phyloP scores from a whole-genome alignment of 805 yeast genomes.

The Candida coleopterorum region DNA sequence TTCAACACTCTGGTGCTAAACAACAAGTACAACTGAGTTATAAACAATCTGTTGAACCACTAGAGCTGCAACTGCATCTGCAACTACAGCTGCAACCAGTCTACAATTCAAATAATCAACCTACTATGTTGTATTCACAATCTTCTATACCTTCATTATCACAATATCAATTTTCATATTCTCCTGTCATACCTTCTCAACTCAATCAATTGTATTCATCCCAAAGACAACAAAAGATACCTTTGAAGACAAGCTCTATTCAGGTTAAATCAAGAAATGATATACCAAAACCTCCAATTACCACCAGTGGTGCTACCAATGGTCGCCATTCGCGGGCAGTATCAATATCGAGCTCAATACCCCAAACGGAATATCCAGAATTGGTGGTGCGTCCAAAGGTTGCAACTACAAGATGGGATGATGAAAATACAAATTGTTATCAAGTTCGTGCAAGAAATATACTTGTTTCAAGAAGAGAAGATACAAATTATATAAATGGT shows the following conservation, averaged over 20 bases:
- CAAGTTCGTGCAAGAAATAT: slow-evolving; percentile 31
- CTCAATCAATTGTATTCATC: slow-evolving; percentile 3
- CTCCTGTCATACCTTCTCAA: slow-evolving; percentile 1
- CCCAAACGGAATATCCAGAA: slow-evolving; percentile 13
- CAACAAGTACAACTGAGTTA: not conserved
- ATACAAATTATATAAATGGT: slow-evolving; percentile 31
- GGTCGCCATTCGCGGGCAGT: slow-evolving; percentile 14
- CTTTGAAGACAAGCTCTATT: not conserved
- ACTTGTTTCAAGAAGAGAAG: slow-evolving; percentile 33
- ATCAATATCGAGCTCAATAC: slow-evolving; percentile 10
- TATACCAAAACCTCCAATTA: not conserved
- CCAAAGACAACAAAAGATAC: slow-evolving; percentile 3
- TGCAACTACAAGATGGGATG: slow-evolving; percentile 35
- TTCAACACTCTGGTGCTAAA: not conserved
- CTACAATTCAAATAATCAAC: not conserved
- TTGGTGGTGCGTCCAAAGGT: slow-evolving; percentile 25
- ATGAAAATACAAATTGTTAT: slow-evolving; percentile 32
- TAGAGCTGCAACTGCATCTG: slow-evolving; percentile 2
- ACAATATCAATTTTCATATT: slow-evolving; percentile 7
- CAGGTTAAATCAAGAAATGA: not conserved
- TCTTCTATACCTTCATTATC: slow-evolving; percentile 4
- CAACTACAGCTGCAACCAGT: not conserved
- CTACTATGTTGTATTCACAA: slow-evolving; percentile 7
- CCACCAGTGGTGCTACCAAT: slow-evolving; percentile 1
- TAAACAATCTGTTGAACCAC: not conserved